phyloP scores from a whole-genome alignment of 495 filamentous ascomycete genomes.

The Glutinoglossum americanum region DNA sequence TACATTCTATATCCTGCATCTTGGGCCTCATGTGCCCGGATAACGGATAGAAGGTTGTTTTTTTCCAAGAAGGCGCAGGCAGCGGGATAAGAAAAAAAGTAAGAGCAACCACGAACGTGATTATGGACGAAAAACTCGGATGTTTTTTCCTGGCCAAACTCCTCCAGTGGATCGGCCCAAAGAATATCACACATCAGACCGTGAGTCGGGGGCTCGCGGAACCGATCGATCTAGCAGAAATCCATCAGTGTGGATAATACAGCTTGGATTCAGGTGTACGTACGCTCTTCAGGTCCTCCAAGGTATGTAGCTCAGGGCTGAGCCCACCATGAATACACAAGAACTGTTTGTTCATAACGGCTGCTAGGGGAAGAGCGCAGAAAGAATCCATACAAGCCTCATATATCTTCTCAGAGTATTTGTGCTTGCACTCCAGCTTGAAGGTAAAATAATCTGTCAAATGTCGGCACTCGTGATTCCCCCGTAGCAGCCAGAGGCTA shows the following conservation, averaged over 20 bases:
- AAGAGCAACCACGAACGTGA: constrained; percentile 93
- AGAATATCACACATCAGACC: constrained; percentile 98
- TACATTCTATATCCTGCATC: constrained; percentile 99
- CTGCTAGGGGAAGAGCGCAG: constrained; percentile 80
- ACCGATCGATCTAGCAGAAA: constrained; percentile 65
- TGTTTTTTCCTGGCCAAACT: constrained; percentile 96
- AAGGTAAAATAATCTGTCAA: constrained; percentile 99
- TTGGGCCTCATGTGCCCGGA: constrained; percentile 96
- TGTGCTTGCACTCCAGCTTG: constrained; percentile 98
- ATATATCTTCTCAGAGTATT: constrained; percentile 90
- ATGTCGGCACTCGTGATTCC: constrained; percentile 96
- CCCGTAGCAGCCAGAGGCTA: constrained; percentile 86
- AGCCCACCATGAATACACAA: constrained; percentile 94
- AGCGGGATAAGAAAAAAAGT: constrained; percentile 98
- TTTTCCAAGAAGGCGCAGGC: constrained; percentile 96
- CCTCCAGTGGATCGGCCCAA: constrained; percentile 96
- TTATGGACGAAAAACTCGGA: constrained; percentile 95
- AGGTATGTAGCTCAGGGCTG: constrained; percentile 83
- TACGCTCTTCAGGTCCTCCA: constrained; percentile 81
- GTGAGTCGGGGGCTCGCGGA: constrained; percentile 90
- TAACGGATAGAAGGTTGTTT: constrained; percentile 93
- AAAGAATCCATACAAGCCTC: constrained; percentile 98
- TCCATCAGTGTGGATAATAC: constrained; percentile 4
- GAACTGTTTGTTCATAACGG: constrained; percentile 99
- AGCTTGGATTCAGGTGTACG: constrained; percentile 13